A percentile compares a stretch with the other conserved stretches of the same genome.
phyloP scores from a whole-genome alignment of 2,329 filamentous ascomycete genomes.

The Septoria linicola region DNA sequence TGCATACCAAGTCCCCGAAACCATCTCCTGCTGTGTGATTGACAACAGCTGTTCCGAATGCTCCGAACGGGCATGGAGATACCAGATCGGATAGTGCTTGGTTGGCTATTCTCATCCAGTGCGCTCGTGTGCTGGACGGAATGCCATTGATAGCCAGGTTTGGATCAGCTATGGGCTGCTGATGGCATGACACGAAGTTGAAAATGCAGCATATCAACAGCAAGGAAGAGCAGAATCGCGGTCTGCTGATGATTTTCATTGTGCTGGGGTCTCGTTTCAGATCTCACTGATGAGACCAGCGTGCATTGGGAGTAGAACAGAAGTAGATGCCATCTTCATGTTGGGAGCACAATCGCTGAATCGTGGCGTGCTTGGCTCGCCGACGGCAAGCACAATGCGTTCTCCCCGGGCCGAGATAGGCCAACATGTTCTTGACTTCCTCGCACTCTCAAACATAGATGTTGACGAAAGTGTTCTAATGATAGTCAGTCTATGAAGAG shows the following conservation, averaged over 20 bases:
- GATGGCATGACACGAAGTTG: neutral
- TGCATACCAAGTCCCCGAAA: slow-evolving; percentile 51
- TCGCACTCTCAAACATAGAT: too few species aligned
- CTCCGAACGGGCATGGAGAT: slow-evolving; percentile 53
- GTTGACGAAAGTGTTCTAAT: too few species aligned
- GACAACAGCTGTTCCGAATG: slow-evolving; percentile 57
- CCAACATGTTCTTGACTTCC: too few species aligned
- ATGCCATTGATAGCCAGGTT: slow-evolving; percentile 19
- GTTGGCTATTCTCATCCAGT: slow-evolving; percentile 57
- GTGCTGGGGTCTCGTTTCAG: neutral
- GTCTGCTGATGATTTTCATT: neutral
- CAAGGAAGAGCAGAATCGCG: neutral
- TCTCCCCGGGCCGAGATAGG: too few species aligned
- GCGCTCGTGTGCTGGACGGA: slow-evolving; percentile 26
- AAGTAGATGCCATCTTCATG: too few species aligned
- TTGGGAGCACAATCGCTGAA: too few species aligned
- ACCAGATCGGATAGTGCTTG: slow-evolving; percentile 44
- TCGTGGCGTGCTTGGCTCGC: too few species aligned
- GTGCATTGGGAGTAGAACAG: too few species aligned
- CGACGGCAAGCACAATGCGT: too few species aligned
- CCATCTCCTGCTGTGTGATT: slow-evolving; percentile 51
- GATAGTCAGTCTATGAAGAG: too few species aligned
- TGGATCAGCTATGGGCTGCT: slow-evolving; percentile 15
- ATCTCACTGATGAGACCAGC: too few species aligned
- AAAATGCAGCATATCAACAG: neutral